phyloP scores from a whole-genome alignment of 2,329 filamentous ascomycete species.

The Cladophialophora exuberans region DNA sequence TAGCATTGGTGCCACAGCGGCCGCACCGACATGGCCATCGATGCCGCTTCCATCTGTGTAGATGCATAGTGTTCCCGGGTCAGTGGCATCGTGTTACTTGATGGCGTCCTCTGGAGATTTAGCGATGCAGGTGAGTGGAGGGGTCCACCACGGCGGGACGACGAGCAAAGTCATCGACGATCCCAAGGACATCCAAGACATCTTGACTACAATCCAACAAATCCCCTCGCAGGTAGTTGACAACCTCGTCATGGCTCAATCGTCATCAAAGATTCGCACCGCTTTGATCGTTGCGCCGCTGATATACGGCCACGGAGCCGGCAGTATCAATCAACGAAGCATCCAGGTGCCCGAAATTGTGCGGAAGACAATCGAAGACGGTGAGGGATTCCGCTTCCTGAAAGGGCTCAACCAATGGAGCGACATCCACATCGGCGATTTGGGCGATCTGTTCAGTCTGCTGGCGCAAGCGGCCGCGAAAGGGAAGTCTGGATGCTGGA shows the following conservation, averaged over 20 bases:
- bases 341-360: constrained; percentile 54
- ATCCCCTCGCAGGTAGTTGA: constrained; percentile 39
- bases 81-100: not conserved
- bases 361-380: constrained; percentile 46
- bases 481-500: constrained; percentile 40
- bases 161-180: constrained; percentile 42
- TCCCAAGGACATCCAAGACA: constrained; percentile 33
- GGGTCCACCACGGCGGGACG: not conserved
- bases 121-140: not conserved
- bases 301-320: constrained; percentile 58
- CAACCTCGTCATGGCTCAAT: constrained; percentile 42
- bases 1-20: not conserved
- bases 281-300: constrained; percentile 55
- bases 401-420: constrained; percentile 56
- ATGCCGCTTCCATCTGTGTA: constrained; percentile 7
- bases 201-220: constrained; percentile 11
- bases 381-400: constrained; percentile 50
- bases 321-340: constrained; percentile 54
- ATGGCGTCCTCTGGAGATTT: not conserved
- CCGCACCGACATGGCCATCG: not conserved
- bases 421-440: constrained; percentile 54
- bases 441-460: constrained; percentile 49
- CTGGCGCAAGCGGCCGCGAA: constrained; percentile 51
- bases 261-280: constrained; percentile 42
- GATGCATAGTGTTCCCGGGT: constrained; percentile 12